phyloP scores from a whole-genome alignment of 2,329 filamentous ascomycete genomes.

The Claviceps sp. region DNA sequence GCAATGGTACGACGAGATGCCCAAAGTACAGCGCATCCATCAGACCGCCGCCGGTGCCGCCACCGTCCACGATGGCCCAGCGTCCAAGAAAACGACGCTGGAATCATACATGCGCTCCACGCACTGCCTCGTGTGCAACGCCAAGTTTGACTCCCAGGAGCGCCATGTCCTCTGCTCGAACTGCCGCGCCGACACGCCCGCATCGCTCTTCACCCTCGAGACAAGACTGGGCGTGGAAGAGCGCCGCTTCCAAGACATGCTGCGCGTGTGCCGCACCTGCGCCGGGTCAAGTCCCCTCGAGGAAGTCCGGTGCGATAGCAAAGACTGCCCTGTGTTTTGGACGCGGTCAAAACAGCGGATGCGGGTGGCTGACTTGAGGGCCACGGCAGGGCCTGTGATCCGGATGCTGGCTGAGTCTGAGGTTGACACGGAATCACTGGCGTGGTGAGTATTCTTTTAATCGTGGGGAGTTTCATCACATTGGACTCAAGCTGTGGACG shows the following conservation, averaged over 20 bases:
- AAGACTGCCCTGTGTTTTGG: conserved; percentile 90
- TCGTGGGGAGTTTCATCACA: no score
- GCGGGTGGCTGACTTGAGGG: conserved; percentile 28
- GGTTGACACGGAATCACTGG: conserved; percentile 15
- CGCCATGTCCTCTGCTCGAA: conserved; percentile 37
- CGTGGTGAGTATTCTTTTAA: conserved; percentile 16
- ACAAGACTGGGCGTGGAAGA: conserved; percentile 50
- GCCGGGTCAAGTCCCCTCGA: conserved; percentile 60
- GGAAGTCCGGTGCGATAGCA: conserved; percentile 73
- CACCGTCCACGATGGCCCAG: conserved; percentile 8
- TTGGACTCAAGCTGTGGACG: no score
- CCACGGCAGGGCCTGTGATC: conserved; percentile 19
- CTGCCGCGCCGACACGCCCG: conserved; percentile 42
- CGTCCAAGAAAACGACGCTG: conserved; percentile 54
- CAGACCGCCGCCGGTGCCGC: conserved; percentile 13
- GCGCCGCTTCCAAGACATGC: conserved; percentile 47
- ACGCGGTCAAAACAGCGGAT: conserved; percentile 51
- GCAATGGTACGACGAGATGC: conserved; percentile 94
- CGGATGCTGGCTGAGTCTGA: conserved; percentile 15
- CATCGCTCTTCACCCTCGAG: conserved; percentile 52
- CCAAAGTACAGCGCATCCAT: conserved; percentile 65
- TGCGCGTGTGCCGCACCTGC: conserved; percentile 67
- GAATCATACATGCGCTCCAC: conserved; percentile 83
- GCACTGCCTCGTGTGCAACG: conserved; percentile 60
- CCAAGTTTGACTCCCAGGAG: conserved; percentile 14